Evolutionary conservation across 2,329 filamentous ascomycete species (phyloP), one percentile per base, ranked within the genome.

Genomic region (Pestalotiopsis sp.): DNA sequence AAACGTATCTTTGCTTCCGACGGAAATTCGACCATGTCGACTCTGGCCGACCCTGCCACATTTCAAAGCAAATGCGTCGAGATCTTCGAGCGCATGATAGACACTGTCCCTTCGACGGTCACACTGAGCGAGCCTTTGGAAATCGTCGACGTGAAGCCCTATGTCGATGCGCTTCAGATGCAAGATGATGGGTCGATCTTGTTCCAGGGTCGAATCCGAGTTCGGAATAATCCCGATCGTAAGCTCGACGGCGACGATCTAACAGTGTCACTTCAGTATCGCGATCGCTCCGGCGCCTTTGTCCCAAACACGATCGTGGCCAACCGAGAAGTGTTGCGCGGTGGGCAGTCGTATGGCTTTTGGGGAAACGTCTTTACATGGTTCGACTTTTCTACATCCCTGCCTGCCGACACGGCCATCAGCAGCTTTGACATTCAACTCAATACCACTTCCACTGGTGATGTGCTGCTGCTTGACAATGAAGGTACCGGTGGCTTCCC

Each of bases 1-100:
- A 76, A 75, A 65, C 77, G 78, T 4, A 79, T 86, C 23, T 87
- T 84, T 70, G 74, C 71, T 36, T 78, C 83, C 0, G 85, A 86
- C 69, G 77, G 75, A 1, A 84, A 84, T 74, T 77, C 74, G 17
- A 85, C 82, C 0, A 82, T 86, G 61, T 75, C 73, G 14, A 73
- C 77, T 0, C 74, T 85, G 74, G 77, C 78, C 4, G 75, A 81
- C 58, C 72, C 79, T 1, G 71, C 71, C 11, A 75, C 75, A 11
- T 86, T 86, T 72, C 76, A 79, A 31, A 75, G 69, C 14, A 75
- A 67, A 20, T 81, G 79, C 45, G 68, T 72, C 7, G 68, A 73
- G 6, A 66, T 79, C 17, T 76, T 81, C 13, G 70, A 69, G 6
- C 74, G 76, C n/a, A 80, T 81, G 79, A 76, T 81, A 52, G 73